phyloP scores from a whole-genome alignment of 139 green algal species.

The Coelastrella sp. region DNA sequence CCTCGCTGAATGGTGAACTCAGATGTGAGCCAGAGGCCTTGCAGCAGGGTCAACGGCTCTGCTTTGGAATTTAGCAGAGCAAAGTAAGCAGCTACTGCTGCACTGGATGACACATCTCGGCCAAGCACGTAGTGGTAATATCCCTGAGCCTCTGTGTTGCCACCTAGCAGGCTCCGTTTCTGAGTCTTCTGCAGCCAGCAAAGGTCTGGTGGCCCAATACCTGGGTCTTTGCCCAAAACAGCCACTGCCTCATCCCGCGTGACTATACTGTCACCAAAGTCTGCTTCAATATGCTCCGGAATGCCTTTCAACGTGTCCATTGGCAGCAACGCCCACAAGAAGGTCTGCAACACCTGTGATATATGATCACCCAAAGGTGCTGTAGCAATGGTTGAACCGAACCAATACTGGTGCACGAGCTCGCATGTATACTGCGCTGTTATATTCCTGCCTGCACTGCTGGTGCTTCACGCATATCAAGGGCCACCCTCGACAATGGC shows the following conservation, averaged over 20 bases:
- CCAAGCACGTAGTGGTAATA: constrained; percentile 72
- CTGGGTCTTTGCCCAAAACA: constrained; percentile 29
- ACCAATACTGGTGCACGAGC: too few species aligned
- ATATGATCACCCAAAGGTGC: too few species aligned
- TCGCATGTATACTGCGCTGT: too few species aligned
- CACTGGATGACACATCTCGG: constrained; percentile 59
- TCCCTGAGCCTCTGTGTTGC: constrained; percentile 51
- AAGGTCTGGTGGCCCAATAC: constrained; percentile 72
- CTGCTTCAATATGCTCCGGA: constrained; percentile 57
- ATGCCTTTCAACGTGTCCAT: constrained; percentile 62
- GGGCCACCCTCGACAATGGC: too few species aligned
- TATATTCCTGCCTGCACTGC: too few species aligned
- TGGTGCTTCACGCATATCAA: too few species aligned
- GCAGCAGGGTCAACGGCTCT: constrained; percentile 57
- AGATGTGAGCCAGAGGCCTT: constrained; percentile 26
- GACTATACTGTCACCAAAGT: constrained; percentile 63
- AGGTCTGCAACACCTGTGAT: too few species aligned
- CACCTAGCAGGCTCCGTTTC: constrained; percentile 32
- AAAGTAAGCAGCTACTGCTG: constrained; percentile 74
- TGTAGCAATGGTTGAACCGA: too few species aligned
- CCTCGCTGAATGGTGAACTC: constrained; percentile 62
- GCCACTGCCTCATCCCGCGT: constrained; percentile 58
- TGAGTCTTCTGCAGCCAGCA: constrained; percentile 70
- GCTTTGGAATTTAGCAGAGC: constrained; percentile 57
- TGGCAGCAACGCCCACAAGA: neutral